A percentile compares a stretch with the other conserved stretches of the same genome.
These are phyloP conservation scores for Boletus rex-veris DNA, from an alignment of 768 basidiomycete genomes.

Conservation along the genomic window DNA sequence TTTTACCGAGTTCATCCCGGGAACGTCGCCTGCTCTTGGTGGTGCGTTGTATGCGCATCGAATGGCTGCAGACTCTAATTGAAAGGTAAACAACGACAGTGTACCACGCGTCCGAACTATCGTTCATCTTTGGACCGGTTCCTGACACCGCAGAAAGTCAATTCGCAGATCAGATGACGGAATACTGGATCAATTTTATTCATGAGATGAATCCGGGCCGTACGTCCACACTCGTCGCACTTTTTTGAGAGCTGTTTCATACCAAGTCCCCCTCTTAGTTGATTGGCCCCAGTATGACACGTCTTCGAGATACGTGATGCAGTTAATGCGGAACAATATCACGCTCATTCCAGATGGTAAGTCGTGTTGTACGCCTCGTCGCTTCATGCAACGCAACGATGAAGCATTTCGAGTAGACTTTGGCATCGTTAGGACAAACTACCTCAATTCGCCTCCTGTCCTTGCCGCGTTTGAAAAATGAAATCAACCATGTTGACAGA, in stretches of 20 bases:
- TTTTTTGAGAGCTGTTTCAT: not conserved
- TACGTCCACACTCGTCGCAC: conserved; percentile 24
- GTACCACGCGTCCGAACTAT: conserved; percentile 14
- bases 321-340: conserved; percentile 49
- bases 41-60: conserved; percentile 32
- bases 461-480: conserved; percentile 18
- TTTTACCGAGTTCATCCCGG: conserved; percentile 57
- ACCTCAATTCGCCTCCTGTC: conserved; percentile 12
- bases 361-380: not conserved
- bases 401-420: conserved; percentile 1
- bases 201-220: conserved; percentile 54
- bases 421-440: conserved; percentile 7
- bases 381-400: not conserved
- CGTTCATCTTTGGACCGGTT: conserved; percentile 36
- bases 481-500: not conserved
- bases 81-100: not conserved
- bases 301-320: conserved; percentile 39
- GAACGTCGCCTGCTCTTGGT: conserved; percentile 44
- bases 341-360: conserved; percentile 53
- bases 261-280: not conserved
- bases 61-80: not conserved
- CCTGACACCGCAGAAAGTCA: conserved; percentile 40
- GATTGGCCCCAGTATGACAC: conserved; percentile 45
- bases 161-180: conserved; percentile 47
- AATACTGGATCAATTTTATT: conserved; percentile 56